Base-by-base conservation (phyloP, 176 grass and related monocot genomes). In the Alloteropsis semialata region DNA sequence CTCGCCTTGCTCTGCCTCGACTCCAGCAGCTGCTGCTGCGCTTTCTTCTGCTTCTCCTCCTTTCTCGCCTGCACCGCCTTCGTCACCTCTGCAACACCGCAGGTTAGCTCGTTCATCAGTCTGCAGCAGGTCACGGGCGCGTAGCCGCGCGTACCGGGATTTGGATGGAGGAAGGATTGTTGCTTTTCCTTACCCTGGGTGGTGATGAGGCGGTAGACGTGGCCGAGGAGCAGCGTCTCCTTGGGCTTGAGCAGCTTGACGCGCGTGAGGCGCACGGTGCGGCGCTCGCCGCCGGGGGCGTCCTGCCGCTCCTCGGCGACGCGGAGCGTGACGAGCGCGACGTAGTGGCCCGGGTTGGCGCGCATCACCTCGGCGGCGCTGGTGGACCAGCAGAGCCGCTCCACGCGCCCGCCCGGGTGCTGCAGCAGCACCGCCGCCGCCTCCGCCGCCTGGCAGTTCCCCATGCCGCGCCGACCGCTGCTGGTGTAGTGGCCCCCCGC, bases 391-490 rank as follows among this genome's bases (percentile, higher is more conserved):
- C 84, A 92, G 15, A 98, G 85, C 79, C 96, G 79, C 89, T 96
- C 93, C 82, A 88, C 85, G 5, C 85, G 82, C 46, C 96, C 91
- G 41, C 91, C 87, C 19, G 93, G 92, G 83, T 96, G 96, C 67
- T 98, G 93, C 8, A 98, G 45, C 84, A 95, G 76, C 86, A 74
- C 89, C n/a, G 87, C 32, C 77, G 96, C 92, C 61, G 60, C 89
- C 91, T 98, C 96, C 57, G 96, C 85, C 75, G 90, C 96, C 81
- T 98, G 96, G 68, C 96, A 98, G 62, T 98, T 98, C 19, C 96
- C 96, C 96, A 98, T 98, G 22, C 57, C 44, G 25, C 69, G 16
- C 64, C 2, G 19, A 4, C 66, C 25, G 65, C 22, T 59, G 3
- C 19, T n/a, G 5, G 16, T 67, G 22, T 5, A 11, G 38, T n/a